Evolutionary conservation across 495 filamentous ascomycete genomes (phyloP).

Genomic region (Evernia prunastri): DNA sequence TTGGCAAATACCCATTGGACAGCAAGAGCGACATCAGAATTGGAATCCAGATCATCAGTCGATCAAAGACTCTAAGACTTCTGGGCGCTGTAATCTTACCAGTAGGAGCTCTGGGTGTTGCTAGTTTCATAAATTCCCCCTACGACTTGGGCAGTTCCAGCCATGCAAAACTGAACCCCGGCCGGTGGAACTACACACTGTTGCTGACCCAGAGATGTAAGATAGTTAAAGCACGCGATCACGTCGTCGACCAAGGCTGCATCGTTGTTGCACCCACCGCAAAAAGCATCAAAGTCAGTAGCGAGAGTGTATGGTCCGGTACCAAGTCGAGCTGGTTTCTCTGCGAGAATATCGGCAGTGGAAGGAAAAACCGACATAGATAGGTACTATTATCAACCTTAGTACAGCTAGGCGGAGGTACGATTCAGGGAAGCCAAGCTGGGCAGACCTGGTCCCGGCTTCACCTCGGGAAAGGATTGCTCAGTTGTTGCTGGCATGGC

Average conservation of each 20-base stretch:
- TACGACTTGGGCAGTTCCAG: constrained; percentile 4
- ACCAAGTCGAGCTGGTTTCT: background rate
- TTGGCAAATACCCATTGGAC: constrained; percentile 13
- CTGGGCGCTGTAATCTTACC: constrained; percentile 5
- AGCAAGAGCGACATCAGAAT: constrained; percentile 6
- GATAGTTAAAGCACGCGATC: constrained; percentile 14
- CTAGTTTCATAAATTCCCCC: background rate
- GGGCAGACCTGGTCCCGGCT: constrained; percentile 13
- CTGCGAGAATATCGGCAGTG: background rate
- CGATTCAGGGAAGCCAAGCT: constrained; percentile 9
- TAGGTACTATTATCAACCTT: constrained; percentile 2
- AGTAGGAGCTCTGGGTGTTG: background rate
- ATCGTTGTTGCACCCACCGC: constrained; percentile 3
- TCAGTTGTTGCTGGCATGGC: constrained; percentile 2
- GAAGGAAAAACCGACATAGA: background rate
- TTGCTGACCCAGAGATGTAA: background rate
- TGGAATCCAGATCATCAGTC: background rate
- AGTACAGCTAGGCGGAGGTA: constrained; percentile 13
- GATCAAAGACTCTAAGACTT: background rate
- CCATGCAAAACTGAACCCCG: background rate
- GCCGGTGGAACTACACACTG: background rate
- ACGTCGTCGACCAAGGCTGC: constrained; percentile 6
- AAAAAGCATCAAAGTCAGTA: background rate
- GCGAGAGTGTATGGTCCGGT: constrained; percentile 5
- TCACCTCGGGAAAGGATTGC: constrained; percentile 10